Conservation (phyloP, 2,329 filamentous ascomycete genomes). For the Leptosphaerulina australis region DNA sequence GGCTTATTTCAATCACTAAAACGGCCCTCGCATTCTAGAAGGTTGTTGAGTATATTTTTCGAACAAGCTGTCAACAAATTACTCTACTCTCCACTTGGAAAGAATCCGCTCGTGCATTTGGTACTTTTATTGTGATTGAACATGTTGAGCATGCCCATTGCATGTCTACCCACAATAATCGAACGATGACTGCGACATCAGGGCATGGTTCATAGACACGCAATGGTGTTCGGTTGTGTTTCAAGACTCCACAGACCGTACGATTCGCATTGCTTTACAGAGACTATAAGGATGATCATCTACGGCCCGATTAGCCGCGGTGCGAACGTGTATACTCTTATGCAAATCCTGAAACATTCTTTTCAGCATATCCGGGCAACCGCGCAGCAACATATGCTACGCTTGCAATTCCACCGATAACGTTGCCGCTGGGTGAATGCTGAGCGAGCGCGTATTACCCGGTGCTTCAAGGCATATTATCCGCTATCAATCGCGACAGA, state of each 20-base stretch:
- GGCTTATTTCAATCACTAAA: neutral
- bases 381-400: neutral
- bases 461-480: constrained; percentile 16
- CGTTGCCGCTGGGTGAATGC: constrained; percentile 1
- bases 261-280: neutral
- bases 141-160: constrained; percentile 4
- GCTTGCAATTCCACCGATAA: constrained; percentile 3
- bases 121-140: neutral
- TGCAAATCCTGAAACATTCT: constrained; percentile 4
- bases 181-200: neutral
- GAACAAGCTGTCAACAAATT: neutral
- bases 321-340: neutral
- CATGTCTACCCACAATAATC: neutral
- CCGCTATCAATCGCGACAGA: constrained; percentile 7
- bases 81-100: neutral
- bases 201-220: constrained; percentile 6
- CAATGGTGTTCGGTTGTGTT: neutral
- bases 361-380: neutral
- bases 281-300: constrained; percentile 2
- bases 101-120: neutral
- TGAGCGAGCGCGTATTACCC: constrained; percentile 9
- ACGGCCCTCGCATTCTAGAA: neutral
- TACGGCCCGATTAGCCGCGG: neutral
- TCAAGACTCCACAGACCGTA: constrained; percentile 7
- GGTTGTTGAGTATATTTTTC: neutral